Base-by-base conservation (phyloP, 1,284 basidiomycete species). In the Ustilago hordei region DNA sequence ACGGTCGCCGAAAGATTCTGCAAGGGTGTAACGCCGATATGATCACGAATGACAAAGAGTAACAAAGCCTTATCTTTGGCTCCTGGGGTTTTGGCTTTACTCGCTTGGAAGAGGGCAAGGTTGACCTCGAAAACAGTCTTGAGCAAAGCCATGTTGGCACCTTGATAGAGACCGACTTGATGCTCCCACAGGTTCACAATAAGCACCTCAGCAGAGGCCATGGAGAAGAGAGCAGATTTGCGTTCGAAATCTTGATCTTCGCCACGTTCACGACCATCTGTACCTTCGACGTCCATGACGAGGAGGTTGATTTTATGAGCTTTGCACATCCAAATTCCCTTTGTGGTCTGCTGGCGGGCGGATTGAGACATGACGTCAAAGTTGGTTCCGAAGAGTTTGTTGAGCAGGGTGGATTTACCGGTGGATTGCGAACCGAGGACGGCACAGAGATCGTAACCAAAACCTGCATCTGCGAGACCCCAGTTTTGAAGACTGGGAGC, bases 61-160 rank as follows among this genome's bases (percentile, higher is more conserved):
- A 99, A 90, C 28, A 99, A 89, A 0, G 97, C 98, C 73, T 95
- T 94, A 72, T 94, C 93, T 63, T 69, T 70, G 11, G 65, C 66
- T 1, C 79, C 69, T 2, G 66, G 61, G 41, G 91, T 90, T 31
- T 78, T 79, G 1, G 74, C 69, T 70, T 85, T 87, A 28, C 83
- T 79, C 0, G 86, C 81, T 75, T 88, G 87, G 86, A 99, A 99
- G 53, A 99, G 87, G 11, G 93, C 93, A 17, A 99, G 90, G 86
- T 99, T 98, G 78, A 99, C 97, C 87, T 99, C 97, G 83, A 99
- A 96, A 23, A 99, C 97, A 1, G 97, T 99, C 89, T 98, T 99
- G 81, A 99, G 91, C 38, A 99, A 89, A 17, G 94, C 96, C 96
- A 99, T 97, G 88, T 99, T 99, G 60, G 96, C 96, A 62, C 97